phyloP scores from a whole-genome alignment of 2,329 filamentous ascomycete genomes.

The Phyllosticta paracitricarpa region DNA sequence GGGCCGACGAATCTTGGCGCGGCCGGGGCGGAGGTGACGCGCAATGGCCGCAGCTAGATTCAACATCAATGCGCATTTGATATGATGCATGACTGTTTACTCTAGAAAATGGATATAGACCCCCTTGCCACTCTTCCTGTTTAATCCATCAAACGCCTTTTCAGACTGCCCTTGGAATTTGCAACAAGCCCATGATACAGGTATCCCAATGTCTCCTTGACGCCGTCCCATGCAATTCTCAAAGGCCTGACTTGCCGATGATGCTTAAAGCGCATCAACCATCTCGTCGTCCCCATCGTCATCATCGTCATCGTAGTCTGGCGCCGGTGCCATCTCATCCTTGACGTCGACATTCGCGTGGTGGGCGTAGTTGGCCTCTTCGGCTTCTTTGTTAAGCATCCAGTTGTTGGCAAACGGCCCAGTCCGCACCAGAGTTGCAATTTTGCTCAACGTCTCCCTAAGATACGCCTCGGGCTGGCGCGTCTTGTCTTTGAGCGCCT shows the following conservation, averaged over 20 bases:
- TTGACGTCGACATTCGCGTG: conserved; percentile 1
- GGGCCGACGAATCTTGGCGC: neutral
- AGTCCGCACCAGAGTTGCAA: conserved; percentile 72
- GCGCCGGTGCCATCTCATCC: conserved; percentile 11
- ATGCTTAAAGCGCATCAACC: conserved; percentile 49
- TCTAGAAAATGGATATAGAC: neutral
- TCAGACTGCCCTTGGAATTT: neutral
- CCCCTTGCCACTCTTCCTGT: neutral
- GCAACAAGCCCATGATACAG: neutral
- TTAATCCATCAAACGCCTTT: neutral
- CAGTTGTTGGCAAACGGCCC: conserved; percentile 81
- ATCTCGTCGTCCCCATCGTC: conserved; percentile 58
- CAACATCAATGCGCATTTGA: neutral
- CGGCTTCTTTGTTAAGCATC: conserved; percentile 49
- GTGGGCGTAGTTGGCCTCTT: conserved; percentile 1
- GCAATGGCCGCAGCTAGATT: neutral
- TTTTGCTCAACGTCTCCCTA: conserved; percentile 70
- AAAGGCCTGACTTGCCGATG: neutral
- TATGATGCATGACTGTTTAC: neutral
- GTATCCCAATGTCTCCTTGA: neutral
- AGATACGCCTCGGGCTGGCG: conserved; percentile 91
- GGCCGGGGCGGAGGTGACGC: neutral
- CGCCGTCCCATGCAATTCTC: conserved; percentile 1
- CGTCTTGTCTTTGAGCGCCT: conserved; percentile 64
- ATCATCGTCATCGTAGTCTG: conserved; percentile 46